Conservation (phyloP, 148 eudicot species). For the Vaccinium vitisidaea region DNA sequence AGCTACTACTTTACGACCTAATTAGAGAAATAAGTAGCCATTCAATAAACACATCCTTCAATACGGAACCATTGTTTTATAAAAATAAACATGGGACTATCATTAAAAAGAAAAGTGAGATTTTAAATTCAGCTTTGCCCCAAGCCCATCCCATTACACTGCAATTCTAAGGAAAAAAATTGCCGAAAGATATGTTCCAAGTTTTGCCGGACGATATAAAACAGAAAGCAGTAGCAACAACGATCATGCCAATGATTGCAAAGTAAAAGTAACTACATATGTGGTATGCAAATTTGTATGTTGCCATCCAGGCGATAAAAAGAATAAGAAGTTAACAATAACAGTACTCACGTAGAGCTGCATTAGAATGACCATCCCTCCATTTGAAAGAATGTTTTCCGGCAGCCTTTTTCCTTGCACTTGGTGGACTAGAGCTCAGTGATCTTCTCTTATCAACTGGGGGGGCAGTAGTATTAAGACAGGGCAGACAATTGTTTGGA, state of each 20-base stretch:
- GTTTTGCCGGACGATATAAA: neutral
- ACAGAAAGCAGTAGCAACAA: neutral
- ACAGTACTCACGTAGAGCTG: conserved; percentile 48
- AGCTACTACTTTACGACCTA: neutral
- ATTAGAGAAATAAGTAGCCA: neutral
- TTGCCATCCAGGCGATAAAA: neutral
- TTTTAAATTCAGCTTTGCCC: conserved; percentile 4
- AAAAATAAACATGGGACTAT: neutral
- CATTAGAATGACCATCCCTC: conserved; percentile 68
- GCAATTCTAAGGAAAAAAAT: neutral
- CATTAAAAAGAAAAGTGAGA: neutral
- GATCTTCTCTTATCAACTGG: conserved; percentile 75
- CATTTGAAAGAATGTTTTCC: conserved; percentile 73
- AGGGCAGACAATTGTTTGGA: conserved; percentile 73
- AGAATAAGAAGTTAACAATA: neutral
- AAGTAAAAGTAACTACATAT: neutral
- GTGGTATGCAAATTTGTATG: neutral
- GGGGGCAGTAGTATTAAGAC: conserved; percentile 65
- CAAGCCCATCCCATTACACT: neutral
- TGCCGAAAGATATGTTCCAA: neutral
- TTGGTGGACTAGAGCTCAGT: conserved; percentile 61
- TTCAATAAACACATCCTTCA: neutral
- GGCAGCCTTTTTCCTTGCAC: conserved; percentile 62
- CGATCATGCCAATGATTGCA: neutral
- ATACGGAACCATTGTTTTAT: neutral